Conservation (phyloP, 2,329 filamentous ascomycete species). For the Huntiella abstrusa region DNA sequence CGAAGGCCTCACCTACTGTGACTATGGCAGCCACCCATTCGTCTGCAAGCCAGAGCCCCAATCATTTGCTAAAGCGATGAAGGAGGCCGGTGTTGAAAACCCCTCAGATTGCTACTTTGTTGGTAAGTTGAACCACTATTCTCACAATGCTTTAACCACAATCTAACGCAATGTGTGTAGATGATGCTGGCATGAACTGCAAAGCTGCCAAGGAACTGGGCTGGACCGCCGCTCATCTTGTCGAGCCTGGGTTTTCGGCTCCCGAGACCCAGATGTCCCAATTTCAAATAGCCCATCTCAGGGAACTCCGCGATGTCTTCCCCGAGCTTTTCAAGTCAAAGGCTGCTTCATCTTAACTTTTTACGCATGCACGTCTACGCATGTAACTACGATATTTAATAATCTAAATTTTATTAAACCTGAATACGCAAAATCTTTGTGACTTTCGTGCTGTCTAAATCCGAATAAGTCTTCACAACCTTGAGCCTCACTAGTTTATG, state of each 20-base stretch:
- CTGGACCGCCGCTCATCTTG: constrained; percentile 71
- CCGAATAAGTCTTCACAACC: background rate
- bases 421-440: background rate
- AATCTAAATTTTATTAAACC: background rate
- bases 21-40: constrained; percentile 56
- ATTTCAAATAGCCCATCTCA: constrained; percentile 55
- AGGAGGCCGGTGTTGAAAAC: constrained; percentile 52
- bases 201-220: constrained; percentile 57
- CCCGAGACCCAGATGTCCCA: constrained; percentile 49
- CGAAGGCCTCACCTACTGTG: constrained; percentile 86
- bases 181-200: constrained; percentile 77
- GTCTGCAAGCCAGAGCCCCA: constrained; percentile 71
- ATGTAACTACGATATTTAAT: background rate
- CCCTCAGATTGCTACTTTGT: constrained; percentile 75
- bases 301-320: constrained; percentile 58
- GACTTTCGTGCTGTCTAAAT: constrained; percentile 1
- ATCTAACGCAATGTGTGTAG: constrained; percentile 23
- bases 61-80: constrained; percentile 82
- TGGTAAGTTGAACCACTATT: constrained; percentile 38
- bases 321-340: constrained; percentile 65
- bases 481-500: constrained; percentile 20
- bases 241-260: constrained; percentile 52
- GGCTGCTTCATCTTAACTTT: background rate
- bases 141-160: background rate
- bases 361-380: background rate